Evolutionary conservation across 768 basidiomycete genomes (phyloP).

Genomic region (Suillus decipiens): DNA sequence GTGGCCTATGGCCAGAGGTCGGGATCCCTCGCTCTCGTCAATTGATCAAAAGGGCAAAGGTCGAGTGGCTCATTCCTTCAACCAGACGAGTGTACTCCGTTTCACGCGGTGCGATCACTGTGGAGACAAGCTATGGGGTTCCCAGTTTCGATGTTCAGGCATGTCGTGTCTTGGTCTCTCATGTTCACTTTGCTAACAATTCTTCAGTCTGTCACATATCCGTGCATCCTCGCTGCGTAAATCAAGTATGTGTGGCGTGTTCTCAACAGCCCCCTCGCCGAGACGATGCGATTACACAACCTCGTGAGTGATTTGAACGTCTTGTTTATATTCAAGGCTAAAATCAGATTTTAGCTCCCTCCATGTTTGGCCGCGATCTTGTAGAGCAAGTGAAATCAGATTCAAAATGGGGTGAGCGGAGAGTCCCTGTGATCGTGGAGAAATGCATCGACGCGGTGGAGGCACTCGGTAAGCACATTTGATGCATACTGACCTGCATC

Average conservation of each 20-base stretch:
- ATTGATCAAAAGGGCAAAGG: slow-evolving; percentile 43
- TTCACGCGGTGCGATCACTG: slow-evolving; percentile 95
- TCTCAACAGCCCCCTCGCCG: slow-evolving; percentile 46
- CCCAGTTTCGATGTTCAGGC: slow-evolving; percentile 91
- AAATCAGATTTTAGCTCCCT: slow-evolving; percentile 54
- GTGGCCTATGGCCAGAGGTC: slow-evolving; percentile 65
- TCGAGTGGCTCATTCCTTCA: slow-evolving; percentile 77
- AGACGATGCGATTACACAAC: slow-evolving; percentile 33
- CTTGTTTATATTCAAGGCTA: slow-evolving; percentile 16
- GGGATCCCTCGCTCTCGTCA: slow-evolving; percentile 38
- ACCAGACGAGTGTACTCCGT: slow-evolving; percentile 83
- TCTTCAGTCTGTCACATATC: slow-evolving; percentile 75
- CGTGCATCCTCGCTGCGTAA: slow-evolving; percentile 85
- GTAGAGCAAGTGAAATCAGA: slow-evolving; percentile 80
- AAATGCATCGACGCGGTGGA: slow-evolving; percentile 98
- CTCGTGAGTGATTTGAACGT: slow-evolving; percentile 16
- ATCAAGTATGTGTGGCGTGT: slow-evolving; percentile 67
- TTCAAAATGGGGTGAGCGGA: slow-evolving; percentile 54
- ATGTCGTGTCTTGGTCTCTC: slow-evolving; percentile 33
- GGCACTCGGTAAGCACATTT: slow-evolving; percentile 58
- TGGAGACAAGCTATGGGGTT: slow-evolving; percentile 98
- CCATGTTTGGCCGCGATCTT: slow-evolving; percentile 92
- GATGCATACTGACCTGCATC: not conserved
- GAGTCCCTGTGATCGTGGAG: slow-evolving; percentile 86
- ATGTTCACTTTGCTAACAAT: slow-evolving; percentile 9